These are phyloP conservation scores for Trichothecium roseum DNA, from an alignment of 2,329 filamentous ascomycete genomes.

Conservation along the genomic window DNA sequence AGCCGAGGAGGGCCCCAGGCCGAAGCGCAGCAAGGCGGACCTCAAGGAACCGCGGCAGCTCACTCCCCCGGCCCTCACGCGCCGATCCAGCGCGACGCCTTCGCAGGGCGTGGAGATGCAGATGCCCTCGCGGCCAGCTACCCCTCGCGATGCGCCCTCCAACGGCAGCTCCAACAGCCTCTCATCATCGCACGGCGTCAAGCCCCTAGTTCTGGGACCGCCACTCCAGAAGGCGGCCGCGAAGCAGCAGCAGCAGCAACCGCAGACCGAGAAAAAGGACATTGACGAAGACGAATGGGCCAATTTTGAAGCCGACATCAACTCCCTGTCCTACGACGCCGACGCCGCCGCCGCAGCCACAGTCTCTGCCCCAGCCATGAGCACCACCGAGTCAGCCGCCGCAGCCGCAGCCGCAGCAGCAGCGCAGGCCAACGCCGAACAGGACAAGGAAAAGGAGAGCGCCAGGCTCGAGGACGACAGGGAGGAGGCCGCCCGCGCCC, in stretches of 20 bases:
- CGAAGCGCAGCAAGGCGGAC: conserved; percentile 32
- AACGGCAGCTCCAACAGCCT: conserved; percentile 15
- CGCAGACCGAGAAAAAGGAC: conserved; percentile 1
- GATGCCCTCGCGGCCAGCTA: conserved; percentile 54
- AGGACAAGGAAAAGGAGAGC: conserved; percentile 15
- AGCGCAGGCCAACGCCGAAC: conserved; percentile 34
- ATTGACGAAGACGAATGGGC: conserved; percentile 75
- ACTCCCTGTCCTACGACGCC: conserved; percentile 28
- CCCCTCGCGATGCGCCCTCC: conserved; percentile 34
- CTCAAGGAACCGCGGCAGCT: conserved; percentile 9
- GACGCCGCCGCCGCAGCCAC: conserved; percentile 46
- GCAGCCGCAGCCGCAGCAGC: conserved; percentile 37
- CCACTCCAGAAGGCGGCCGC: conserved; percentile 14
- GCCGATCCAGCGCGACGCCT: conserved; percentile 41
- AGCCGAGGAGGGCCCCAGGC: conserved; percentile 15
- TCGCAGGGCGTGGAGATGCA: conserved; percentile 48
- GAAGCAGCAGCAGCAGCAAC: conserved; percentile 9
- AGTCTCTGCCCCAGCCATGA: conserved; percentile 60
- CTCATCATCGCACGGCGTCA: conserved; percentile 16
- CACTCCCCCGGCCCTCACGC: conserved; percentile 31
- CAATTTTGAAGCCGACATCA: conserved; percentile 77
- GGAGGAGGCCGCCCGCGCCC: conserved; percentile 62
- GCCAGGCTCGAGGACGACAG: conserved; percentile 56
- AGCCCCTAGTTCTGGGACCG: conserved; percentile 7
- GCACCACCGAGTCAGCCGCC: conserved; percentile 50